Evolutionary conservation across 768 basidiomycete species (phyloP), one percentile per base, ranked within the genome.

Genomic region (Flagelloscypha sp.): DNA sequence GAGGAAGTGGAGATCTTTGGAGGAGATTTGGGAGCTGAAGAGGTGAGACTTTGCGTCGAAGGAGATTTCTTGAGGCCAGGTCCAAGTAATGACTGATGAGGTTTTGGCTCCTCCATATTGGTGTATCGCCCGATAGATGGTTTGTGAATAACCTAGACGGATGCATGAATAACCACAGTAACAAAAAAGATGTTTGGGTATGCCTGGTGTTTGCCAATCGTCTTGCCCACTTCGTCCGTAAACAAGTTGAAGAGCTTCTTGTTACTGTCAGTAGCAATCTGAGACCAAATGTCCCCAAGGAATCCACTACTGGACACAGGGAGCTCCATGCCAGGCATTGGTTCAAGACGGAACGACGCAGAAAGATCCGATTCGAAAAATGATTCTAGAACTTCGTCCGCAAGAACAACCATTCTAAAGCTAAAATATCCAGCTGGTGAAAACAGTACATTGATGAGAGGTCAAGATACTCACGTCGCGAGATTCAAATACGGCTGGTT

Each of bases 371-470:
- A 76, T 50, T 90, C 92, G 49, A 97, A 99, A 70, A 99, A 99
- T 1, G 85, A 83, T 54, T 99, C 95, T 17, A 99, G 73, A 18
- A 98, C 70, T 55, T 97, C 93, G 46, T 98, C 95, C 1, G 94
- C 93, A 7, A 99, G 70, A 4, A 99, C 85, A 25, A 98, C 94
- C 95, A 98, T 99, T 6, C 95, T 80, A 77, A 99, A 99, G 6
- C 88, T 88, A 46, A 6, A 15, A 25, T 39, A 24, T n/a, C 11
- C 11, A 28, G 35, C 36, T 32, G 52, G 33, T 30, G 30, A 16
- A 16, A 15, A 30, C 13, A 35, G 31, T 42, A 18, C 35, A 25
- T 8, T 21, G 6, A 17, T 18, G 7, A 34, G 33, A 30, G 28
- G 24, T n/a, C 6, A 15, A 19, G 18, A 20, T 25, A 48, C 78